These are phyloP conservation scores for Platanthera guangdongensis DNA, from an alignment of 106 monocot genomes.

Conservation along the genomic window DNA sequence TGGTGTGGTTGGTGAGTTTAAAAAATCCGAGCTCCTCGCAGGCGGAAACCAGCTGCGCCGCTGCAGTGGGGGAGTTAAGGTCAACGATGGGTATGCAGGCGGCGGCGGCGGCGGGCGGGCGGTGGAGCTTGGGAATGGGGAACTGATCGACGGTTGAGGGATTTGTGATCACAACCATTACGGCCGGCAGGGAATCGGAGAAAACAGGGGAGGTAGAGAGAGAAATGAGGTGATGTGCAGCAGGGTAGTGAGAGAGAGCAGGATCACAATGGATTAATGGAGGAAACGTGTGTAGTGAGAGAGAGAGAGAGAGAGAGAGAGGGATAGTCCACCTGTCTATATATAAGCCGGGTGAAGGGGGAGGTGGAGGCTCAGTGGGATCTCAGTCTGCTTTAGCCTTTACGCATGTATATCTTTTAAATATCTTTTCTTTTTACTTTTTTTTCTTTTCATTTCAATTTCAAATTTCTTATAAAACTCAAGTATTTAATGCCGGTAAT, in stretches of 20 bases:
- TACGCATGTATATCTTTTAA: neutral
- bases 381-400: neutral
- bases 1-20: constrained; percentile 61
- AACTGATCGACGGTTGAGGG: constrained; percentile 21
- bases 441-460: neutral
- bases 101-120: neutral
- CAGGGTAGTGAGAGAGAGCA: too few relatives aligned
- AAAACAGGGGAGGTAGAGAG: neutral
- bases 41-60: constrained; percentile 26
- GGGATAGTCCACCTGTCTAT: neutral
- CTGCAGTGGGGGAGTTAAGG: constrained; percentile 15
- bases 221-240: neutral
- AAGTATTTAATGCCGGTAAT: too few relatives aligned
- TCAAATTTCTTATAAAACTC: too few relatives aligned
- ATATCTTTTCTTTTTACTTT: neutral
- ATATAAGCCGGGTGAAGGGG: neutral
- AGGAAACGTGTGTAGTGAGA: too few relatives aligned
- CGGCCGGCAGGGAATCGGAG: too few relatives aligned
- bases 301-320: neutral
- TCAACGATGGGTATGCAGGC: constrained; percentile 27
- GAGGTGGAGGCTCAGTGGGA: neutral
- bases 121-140: constrained; percentile 14
- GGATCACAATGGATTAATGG: neutral
- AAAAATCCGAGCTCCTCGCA: constrained; percentile 75
- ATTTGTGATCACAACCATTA: constrained; percentile 46